Evolutionary conservation across 108 stramenopile species (phyloP), one percentile per base, ranked within the genome.

Genomic region (Fragilariopsis cylindrus): DNA sequence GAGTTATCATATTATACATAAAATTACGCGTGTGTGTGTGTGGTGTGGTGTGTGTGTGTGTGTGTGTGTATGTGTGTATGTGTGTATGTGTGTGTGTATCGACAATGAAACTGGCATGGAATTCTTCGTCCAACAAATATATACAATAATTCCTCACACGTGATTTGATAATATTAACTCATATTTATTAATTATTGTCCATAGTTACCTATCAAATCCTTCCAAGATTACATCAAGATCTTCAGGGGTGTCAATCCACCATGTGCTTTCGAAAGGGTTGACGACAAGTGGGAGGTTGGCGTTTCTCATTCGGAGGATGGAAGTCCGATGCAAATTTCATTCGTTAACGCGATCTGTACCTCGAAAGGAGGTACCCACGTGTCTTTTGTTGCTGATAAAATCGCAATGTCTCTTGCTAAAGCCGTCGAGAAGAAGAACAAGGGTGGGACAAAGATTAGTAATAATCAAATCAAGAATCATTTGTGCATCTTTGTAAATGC

Each of bases 271-370:
- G 98, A 96, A 70, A 79, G 75, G 49, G 73, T 98, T 54, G 87
- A 82, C 48, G 93, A 97, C 39, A 88, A 92, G 15, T 99, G 98
- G 98, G 97, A 99, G 84, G 92, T 99, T 15, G 93, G 96, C 40
- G 92, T 98, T n/a, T 54, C 82, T 9, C 67, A 48, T 18, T 90
- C 92, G 5, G 72, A 70, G 8, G 97, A 97, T 66, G 96, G 96
- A 7, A 83, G 83, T 46, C 87, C 97, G 60, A 82, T 97, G 75
- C 98, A 98, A 70, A 90, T 99, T 52, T 97, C 96, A 12, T 99
- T 98, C 73, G 98, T 98, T 18, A 99, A 99, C 80, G 86, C 95
- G 30, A 99, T 99, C 71, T 84, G 85, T 66, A 98, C 98, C n/a
- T 83, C 85, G 57, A 98, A 98, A 77, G 99, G 99, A 41, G 99